Percentiles rank a stretch among this genome's conserved stretches.
Evolutionary conservation across 768 basidiomycete genomes (phyloP).

Genomic region (Lactarius vividus): DNA sequence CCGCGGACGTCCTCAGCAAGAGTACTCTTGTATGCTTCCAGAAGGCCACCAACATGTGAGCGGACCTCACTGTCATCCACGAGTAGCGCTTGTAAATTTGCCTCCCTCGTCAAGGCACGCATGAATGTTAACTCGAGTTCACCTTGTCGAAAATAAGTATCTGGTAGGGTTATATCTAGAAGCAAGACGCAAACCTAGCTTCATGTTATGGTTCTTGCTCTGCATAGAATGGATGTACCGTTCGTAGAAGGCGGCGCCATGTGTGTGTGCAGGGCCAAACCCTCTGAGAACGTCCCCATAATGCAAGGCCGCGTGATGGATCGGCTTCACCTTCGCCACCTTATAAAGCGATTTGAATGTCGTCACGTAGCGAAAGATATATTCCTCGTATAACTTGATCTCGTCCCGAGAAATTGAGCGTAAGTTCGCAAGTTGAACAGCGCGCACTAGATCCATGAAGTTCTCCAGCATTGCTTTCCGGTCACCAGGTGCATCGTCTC

Average conservation of each 20-base stretch:
- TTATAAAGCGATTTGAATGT: slow-evolving; percentile 30
- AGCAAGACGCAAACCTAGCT: slow-evolving; percentile 23
- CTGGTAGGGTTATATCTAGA: not conserved
- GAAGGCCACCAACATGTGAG: not conserved
- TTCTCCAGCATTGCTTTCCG: slow-evolving; percentile 31
- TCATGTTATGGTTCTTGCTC: slow-evolving; percentile 27
- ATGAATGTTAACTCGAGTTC: slow-evolving; percentile 19
- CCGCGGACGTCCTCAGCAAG: slow-evolving; percentile 7
- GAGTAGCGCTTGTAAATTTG: slow-evolving; percentile 11
- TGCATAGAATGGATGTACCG: slow-evolving; percentile 29
- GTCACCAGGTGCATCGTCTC: slow-evolving; percentile 21
- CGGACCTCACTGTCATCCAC: not conserved
- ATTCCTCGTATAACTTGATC: not conserved
- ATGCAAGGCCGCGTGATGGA: slow-evolving; percentile 37
- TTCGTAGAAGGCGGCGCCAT: slow-evolving; percentile 19
- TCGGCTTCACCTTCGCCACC: slow-evolving; percentile 31
- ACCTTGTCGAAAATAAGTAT: slow-evolving; percentile 18
- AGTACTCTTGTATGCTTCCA: not conserved
- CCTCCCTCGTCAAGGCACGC: slow-evolving; percentile 4
- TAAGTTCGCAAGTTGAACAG: slow-evolving; percentile 30
- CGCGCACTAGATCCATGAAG: slow-evolving; percentile 35
- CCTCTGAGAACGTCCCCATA: slow-evolving; percentile 30
- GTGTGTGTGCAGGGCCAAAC: slow-evolving; percentile 35
- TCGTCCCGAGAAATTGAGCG: slow-evolving; percentile 21
- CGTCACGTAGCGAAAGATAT: slow-evolving; percentile 29